phyloP scores from a whole-genome alignment of 768 basidiomycete species.

The Mycena rosella region DNA sequence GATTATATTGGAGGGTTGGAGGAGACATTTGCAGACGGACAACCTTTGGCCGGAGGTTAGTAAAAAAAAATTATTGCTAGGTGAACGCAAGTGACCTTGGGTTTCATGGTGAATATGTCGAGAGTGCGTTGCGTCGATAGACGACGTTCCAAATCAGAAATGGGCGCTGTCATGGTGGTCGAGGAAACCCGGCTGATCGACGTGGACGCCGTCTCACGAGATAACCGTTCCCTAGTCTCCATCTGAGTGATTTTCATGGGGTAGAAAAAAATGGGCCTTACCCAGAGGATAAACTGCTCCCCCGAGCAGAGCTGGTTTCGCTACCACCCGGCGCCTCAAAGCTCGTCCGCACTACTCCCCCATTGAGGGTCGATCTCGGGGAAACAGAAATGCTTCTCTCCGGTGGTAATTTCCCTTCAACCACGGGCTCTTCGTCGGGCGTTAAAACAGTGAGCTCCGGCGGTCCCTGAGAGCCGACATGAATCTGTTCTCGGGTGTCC shows the following conservation, averaged over 20 bases:
- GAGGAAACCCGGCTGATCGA: slow-evolving; percentile 66
- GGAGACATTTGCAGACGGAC: slow-evolving; percentile 93
- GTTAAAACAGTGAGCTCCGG: slow-evolving; percentile 45
- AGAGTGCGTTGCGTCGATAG: slow-evolving; percentile 83
- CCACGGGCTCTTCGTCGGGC: slow-evolving; percentile 68
- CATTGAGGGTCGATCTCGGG: slow-evolving; percentile 38
- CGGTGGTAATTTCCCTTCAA: slow-evolving; percentile 63
- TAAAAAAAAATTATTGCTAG: background rate
- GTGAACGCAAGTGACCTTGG: slow-evolving; percentile 70
- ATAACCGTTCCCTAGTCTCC: slow-evolving; percentile 64
- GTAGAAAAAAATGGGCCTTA: slow-evolving; percentile 47
- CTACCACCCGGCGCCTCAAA: slow-evolving; percentile 54
- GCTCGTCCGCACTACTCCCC: slow-evolving; percentile 32
- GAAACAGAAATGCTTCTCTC: slow-evolving; percentile 37
- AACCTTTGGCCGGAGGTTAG: slow-evolving; percentile 60
- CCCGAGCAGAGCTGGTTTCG: slow-evolving; percentile 64
- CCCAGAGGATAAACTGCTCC: slow-evolving; percentile 68
- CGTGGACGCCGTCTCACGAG: slow-evolving; percentile 69
- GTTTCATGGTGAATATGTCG: slow-evolving; percentile 96
- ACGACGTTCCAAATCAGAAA: slow-evolving; percentile 85
- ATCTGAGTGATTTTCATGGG: slow-evolving; percentile 4
- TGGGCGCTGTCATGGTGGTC: slow-evolving; percentile 65
- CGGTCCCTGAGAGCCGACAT: slow-evolving; percentile 56
- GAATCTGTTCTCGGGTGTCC: slow-evolving; percentile 68
- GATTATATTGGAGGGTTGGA: slow-evolving; percentile 79